Evolutionary conservation across 768 basidiomycete genomes (phyloP).

Genomic region (Exidia glandulosa): DNA sequence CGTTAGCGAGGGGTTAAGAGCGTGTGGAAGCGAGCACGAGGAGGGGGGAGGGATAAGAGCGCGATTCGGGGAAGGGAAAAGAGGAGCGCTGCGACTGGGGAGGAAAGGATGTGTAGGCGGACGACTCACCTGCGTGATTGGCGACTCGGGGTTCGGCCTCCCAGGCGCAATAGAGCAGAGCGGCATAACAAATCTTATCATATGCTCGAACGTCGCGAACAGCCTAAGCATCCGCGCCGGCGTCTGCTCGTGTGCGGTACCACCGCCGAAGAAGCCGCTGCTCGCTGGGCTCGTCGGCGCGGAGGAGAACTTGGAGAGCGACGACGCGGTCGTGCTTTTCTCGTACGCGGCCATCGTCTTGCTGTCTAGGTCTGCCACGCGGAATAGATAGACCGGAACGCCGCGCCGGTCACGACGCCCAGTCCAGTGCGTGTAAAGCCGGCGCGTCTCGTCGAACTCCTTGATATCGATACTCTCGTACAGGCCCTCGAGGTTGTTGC

Average conservation of each 20-base stretch:
- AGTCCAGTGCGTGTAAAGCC: neutral
- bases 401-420: neutral
- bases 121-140: conserved; percentile 42
- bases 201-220: conserved; percentile 43
- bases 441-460: neutral
- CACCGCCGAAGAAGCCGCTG: too few relatives aligned
- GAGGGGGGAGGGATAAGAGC: too few relatives aligned
- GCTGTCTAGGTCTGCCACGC: neutral
- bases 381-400: neutral
- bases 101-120: too few relatives aligned
- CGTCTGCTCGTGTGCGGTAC: neutral
- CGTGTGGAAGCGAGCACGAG: too few relatives aligned
- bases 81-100: too few relatives aligned
- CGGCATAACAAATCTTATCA: conserved; percentile 48
- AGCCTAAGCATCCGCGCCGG: neutral
- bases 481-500: neutral
- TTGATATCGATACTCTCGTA: neutral
- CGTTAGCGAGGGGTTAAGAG: too few relatives aligned
- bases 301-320: too few relatives aligned
- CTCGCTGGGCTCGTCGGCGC: too few relatives aligned
- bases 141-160: conserved; percentile 29
- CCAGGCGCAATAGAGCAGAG: conserved; percentile 54
- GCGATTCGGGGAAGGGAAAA: too few relatives aligned
- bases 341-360: neutral
- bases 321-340: too few relatives aligned